These are phyloP conservation scores for Hypoxylon rickii DNA, from an alignment of 495 filamentous ascomycete genomes.

Conservation along the genomic window DNA sequence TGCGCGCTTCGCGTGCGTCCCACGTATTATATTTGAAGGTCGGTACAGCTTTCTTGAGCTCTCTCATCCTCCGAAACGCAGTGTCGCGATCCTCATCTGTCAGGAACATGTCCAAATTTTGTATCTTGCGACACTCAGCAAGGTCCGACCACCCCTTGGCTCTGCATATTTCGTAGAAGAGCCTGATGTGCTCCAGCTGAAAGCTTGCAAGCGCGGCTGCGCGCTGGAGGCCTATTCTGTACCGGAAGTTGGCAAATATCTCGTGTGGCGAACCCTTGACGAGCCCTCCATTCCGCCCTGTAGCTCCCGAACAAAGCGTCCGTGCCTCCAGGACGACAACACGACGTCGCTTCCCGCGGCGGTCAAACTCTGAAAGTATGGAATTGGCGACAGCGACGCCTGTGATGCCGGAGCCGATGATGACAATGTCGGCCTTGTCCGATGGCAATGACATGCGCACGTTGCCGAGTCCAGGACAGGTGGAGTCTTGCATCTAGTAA, in stretches of 20 bases:
- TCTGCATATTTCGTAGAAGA: slow-evolving; percentile 35
- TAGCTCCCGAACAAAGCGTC: slow-evolving; percentile 44
- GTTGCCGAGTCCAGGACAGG: slow-evolving; percentile 54
- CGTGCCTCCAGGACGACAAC: slow-evolving; percentile 47
- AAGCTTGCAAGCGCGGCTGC: slow-evolving; percentile 38
- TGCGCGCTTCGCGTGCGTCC: slow-evolving; percentile 33
- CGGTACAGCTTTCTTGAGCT: slow-evolving; percentile 42
- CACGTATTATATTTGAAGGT: slow-evolving; percentile 33
- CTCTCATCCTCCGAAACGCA: slow-evolving; percentile 39
- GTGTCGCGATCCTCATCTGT: slow-evolving; percentile 41
- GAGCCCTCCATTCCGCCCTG: slow-evolving; percentile 47
- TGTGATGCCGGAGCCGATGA: slow-evolving; percentile 69
- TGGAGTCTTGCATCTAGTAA: slow-evolving; percentile 63
- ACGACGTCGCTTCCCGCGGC: slow-evolving; percentile 1
- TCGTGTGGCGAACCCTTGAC: slow-evolving; percentile 45
- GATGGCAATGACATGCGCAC: slow-evolving; percentile 51
- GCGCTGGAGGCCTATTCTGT: neutral
- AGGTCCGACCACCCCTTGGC: slow-evolving; percentile 24
- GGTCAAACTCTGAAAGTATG: slow-evolving; percentile 40
- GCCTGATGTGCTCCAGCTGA: slow-evolving; percentile 37
- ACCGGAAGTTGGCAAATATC: slow-evolving; percentile 27
- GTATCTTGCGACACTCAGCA: slow-evolving; percentile 40
- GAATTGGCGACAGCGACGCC: slow-evolving; percentile 58
- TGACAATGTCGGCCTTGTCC: slow-evolving; percentile 51
- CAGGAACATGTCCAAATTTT: slow-evolving; percentile 46